phyloP scores from a whole-genome alignment of 129 eudicot species.

The Artemisia annua region DNA sequence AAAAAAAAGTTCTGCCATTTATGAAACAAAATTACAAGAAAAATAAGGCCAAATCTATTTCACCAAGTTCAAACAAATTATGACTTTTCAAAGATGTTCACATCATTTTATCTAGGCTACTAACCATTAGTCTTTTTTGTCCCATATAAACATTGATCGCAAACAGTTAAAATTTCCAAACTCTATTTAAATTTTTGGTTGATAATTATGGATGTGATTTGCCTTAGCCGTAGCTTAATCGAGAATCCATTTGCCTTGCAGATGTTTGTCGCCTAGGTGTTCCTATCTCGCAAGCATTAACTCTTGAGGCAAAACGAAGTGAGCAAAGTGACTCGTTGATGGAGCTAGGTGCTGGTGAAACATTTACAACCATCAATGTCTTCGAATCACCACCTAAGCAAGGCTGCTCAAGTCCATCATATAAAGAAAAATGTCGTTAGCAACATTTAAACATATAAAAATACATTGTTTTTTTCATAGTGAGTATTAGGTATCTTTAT shows the following conservation, averaged over 20 bases:
- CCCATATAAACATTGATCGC: constrained; percentile 44
- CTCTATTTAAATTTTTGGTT: constrained; percentile 14
- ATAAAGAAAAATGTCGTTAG: not conserved
- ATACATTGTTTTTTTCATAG: not conserved
- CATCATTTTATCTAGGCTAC: constrained; percentile 23
- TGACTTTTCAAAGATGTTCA: constrained; percentile 14
- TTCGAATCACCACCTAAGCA: constrained; percentile 98
- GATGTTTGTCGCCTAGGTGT: constrained; percentile 81
- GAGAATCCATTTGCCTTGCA: constrained; percentile 52
- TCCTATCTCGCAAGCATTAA: constrained; percentile 97
- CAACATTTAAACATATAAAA: not conserved
- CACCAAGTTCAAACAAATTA: constrained; percentile 11
- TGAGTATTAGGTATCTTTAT: constrained; percentile 1
- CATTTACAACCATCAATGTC: constrained; percentile 88
- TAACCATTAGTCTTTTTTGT: constrained; percentile 24
- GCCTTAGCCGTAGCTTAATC: constrained; percentile 73
- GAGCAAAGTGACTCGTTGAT: constrained; percentile 85
- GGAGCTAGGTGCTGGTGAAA: constrained; percentile 82
- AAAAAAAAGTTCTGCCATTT: not conserved
- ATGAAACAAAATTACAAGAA: constrained; percentile 9
- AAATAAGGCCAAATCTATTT: not conserved
- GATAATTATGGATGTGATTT: constrained; percentile 24
- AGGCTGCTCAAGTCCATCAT: constrained; percentile 52
- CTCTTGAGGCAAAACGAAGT: constrained; percentile 86
- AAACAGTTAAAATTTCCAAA: constrained; percentile 36